These are phyloP conservation scores for Trametes versicolor DNA, from an alignment of 1,284 basidiomycete species.

Conservation along the genomic window DNA sequence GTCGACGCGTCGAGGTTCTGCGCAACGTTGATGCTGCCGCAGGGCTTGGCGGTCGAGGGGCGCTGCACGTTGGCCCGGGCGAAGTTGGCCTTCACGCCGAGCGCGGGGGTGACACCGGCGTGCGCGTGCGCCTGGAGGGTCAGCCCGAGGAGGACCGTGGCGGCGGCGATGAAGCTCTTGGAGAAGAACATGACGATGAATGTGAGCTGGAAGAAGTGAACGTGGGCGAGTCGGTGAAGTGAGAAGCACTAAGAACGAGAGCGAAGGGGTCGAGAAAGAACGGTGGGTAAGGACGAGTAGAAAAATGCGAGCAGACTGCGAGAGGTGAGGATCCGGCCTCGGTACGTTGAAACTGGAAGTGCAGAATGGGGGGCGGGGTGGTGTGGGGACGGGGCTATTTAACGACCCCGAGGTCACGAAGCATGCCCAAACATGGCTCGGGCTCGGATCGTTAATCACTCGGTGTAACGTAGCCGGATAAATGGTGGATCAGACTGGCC, in stretches of 20 bases:
- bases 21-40: slow-evolving; percentile 58
- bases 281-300: background rate
- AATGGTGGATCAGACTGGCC: background rate
- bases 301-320: slow-evolving; percentile 14
- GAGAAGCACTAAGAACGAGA: background rate
- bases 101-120: slow-evolving; percentile 55
- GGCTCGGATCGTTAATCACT: background rate
- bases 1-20: slow-evolving; percentile 52
- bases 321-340: slow-evolving; percentile 25
- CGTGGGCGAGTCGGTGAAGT: background rate
- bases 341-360: slow-evolving; percentile 19
- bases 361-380: slow-evolving; percentile 1
- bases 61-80: slow-evolving; percentile 56
- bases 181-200: slow-evolving; percentile 31
- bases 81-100: slow-evolving; percentile 55
- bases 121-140: slow-evolving; percentile 51
- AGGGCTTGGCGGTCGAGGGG: slow-evolving; percentile 48
- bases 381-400: slow-evolving; percentile 5
- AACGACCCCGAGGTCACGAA: background rate
- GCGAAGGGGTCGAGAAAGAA: background rate
- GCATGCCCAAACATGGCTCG: background rate
- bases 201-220: background rate
- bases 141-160: slow-evolving; percentile 35
- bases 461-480: background rate
- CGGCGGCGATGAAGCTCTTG: slow-evolving; percentile 33